Evolutionary conservation across 352 stramenopile species (phyloP), one percentile per base, ranked within the genome.

Genomic region (Pythium coloratum): DNA sequence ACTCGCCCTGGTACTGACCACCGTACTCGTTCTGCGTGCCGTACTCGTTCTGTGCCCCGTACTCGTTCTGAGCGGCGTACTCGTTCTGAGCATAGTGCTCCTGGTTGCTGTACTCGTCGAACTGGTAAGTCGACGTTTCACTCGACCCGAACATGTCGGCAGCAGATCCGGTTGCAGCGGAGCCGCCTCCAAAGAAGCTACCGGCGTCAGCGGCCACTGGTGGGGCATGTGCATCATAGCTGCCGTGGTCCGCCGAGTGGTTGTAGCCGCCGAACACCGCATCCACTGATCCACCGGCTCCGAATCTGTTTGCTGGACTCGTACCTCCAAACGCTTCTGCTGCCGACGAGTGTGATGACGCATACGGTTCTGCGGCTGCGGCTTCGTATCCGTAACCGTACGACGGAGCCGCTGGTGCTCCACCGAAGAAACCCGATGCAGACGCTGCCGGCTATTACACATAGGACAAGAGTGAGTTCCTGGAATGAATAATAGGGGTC

Each of bases 231-330:
- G 53, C 8, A 16, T 57, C 59, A 46, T 66, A 62, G 0, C 1
- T 46, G 28, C 49, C 26, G 16, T 59, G 64, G 36, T 33, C 55
- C 47, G 12, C 18, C 18, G 47, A 54, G 36, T 66, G 20, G 32
- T 40, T 34, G 18, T 72, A 64, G 8, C 56, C 60, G 40, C 64
- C 69, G 68, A 82, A 84, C 8, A 65, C 55, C 54, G 68, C 57
- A 59, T 69, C 62, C 6, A 64, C 64, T 49, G 71, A 72, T 24
- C 56, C 49, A 62, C 50, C 40, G 55, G 49, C 63, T 46, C 71
- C 71, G 6, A 72, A 44, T 50, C 58, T 66, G 58, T 70, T 57
- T 13, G 69, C 63, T 47, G 54, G 46, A 18, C 51, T 34, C 44
- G 55, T 50, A 51, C 64, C 72, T 53, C 67, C 69, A 71, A 77